Conservation (phyloP, 1,139 yeast genomes). For the Meyerozyma elateridarum region DNA sequence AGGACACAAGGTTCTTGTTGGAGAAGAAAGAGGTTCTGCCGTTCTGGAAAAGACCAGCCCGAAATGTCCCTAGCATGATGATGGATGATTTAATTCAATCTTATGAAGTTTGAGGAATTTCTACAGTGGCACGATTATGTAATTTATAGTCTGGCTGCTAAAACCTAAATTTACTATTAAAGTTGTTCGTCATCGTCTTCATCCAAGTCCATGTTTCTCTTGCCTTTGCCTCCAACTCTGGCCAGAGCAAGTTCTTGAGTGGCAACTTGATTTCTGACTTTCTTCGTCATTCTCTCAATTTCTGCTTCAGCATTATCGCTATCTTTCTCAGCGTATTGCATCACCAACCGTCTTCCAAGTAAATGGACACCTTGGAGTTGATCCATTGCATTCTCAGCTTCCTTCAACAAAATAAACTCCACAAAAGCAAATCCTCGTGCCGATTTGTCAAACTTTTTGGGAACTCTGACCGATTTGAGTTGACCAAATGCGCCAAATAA, state of each 20-base stretch:
- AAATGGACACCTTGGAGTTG: conserved; percentile 95
- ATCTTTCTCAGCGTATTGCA: conserved; percentile 87
- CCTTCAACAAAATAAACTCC: conserved; percentile 82
- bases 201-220: conserved; percentile 56
- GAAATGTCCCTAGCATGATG: neutral
- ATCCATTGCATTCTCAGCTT: conserved; percentile 94
- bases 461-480: conserved; percentile 90
- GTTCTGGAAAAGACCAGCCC: neutral
- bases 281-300: conserved; percentile 82
- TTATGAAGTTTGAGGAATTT: neutral
- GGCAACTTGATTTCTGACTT: conserved; percentile 77
- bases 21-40: conserved; percentile 2
- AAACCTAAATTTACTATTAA: no score
- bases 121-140: neutral
- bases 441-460: conserved; percentile 89
- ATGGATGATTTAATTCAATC: conserved; percentile 2
- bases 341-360: conserved; percentile 90
- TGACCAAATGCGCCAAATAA: conserved; percentile 92
- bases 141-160: no score
- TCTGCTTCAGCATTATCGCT: conserved; percentile 84
- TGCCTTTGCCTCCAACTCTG: conserved; percentile 70
- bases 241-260: conserved; percentile 71
- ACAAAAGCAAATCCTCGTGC: conserved; percentile 98
- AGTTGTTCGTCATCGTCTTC: conserved; percentile 29
- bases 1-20: neutral